Evolutionary conservation across 331 rosid species (phyloP), one percentile per base, ranked within the genome.

Genomic region (Rhamnella rubrinervis): DNA sequence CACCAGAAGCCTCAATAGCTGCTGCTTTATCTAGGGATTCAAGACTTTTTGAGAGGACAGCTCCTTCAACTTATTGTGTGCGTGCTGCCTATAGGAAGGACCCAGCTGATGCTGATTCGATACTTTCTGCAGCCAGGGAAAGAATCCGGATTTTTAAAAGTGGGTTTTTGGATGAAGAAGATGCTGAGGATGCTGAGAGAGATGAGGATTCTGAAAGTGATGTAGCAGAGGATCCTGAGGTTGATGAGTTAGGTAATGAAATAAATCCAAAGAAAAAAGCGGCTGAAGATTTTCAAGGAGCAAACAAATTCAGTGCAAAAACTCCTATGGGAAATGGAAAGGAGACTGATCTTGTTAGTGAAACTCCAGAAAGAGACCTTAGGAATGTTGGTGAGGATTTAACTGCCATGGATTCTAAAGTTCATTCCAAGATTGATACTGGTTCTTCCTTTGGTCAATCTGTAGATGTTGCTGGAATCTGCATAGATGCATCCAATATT

Each of bases 21-120:
- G 89, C 92, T 75, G 96, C 95, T 73, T 82, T 90, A 70, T 84
- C 96, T 55, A 87, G 96, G 74, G 96, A 90, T 77, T 61, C 92
- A n/a, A 88, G 84, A 75, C 86, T 90, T 68, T 90, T 90, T 81
- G 96, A 85, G 82, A 87, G 87, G 79, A 87, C 80, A 50, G 95
- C 96, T 71, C 95, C 95, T 71, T 85, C 88, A 21, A 90, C 96
- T 0, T 90, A 90, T 80, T 78, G 95, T 71, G 87, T 90, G 26
- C 90, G 85, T 41, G 62, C 86, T 78, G 79, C 87, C 23, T 90
- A 84, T 78, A 82, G 88, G 76, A 85, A 87, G 84, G 90, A 87
- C 70, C 88, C 84, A 0, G 77, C 82, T 63, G 90, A 87, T 84
- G 79, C 86, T 1, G 90, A 83, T 74, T 81, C 87, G 62, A 73